Percentiles rank a stretch among this genome's conserved stretches.
These are phyloP conservation scores for Russula abietina DNA, from an alignment of 768 basidiomycete species.

Conservation along the genomic window DNA sequence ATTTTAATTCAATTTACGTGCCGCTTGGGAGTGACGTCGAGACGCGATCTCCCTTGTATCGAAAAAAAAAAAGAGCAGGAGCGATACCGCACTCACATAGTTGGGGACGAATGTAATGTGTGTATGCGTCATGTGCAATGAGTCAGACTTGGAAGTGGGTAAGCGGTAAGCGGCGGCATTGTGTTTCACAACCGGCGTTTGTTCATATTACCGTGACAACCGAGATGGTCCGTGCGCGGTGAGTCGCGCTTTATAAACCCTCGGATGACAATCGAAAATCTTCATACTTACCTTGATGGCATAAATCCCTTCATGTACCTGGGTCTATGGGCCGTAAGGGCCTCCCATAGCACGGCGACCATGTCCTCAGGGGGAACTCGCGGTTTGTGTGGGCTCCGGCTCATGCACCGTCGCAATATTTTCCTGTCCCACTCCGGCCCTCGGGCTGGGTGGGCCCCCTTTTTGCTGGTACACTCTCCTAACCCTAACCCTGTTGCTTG, in stretches of 20 bases:
- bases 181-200: background rate
- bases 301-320: slow-evolving; percentile 27
- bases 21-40: background rate
- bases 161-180: background rate
- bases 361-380: slow-evolving; percentile 27
- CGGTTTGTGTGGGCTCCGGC: slow-evolving; percentile 49
- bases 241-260: background rate
- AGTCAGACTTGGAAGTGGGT: background rate
- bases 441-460: slow-evolving; percentile 29
- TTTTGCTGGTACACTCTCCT: background rate
- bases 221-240: slow-evolving; percentile 8
- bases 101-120: too few relatives aligned
- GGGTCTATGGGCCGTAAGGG: slow-evolving; percentile 27
- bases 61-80: background rate
- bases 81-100: background rate
- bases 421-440: slow-evolving; percentile 64
- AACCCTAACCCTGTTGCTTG: slow-evolving; percentile 15
- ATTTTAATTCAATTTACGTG: background rate
- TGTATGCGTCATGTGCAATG: too few relatives aligned
- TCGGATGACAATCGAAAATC: fast-evolving
- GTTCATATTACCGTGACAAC: background rate
- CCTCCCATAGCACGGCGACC: slow-evolving; percentile 30
- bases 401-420: slow-evolving; percentile 78
- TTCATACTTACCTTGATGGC: slow-evolving; percentile 31
- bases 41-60: background rate